phyloP scores from a whole-genome alignment of 2,329 filamentous ascomycete species.

The Beauveria australis region DNA sequence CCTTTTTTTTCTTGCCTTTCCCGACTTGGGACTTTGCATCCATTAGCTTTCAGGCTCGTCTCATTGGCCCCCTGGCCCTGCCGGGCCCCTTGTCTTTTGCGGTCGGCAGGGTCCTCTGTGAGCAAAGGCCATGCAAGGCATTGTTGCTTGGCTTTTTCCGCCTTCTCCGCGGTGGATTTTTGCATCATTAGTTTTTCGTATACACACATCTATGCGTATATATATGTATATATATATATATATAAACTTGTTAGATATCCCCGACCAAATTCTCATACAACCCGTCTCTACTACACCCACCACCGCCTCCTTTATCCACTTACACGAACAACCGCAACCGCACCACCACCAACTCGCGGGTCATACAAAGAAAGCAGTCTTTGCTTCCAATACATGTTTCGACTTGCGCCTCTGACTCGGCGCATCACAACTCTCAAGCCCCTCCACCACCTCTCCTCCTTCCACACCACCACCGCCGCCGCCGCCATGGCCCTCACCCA shows the following conservation, averaged over 20 bases:
- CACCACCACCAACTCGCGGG: neutral
- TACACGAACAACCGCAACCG: neutral
- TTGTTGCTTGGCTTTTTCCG: neutral
- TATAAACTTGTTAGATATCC: neutral
- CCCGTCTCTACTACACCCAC: neutral
- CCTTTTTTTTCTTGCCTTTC: neutral
- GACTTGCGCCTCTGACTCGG: neutral
- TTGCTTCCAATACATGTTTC: neutral
- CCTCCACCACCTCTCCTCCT: neutral
- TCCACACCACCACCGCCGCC: neutral
- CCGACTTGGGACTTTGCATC: neutral
- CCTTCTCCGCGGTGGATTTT: neutral
- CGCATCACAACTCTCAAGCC: neutral
- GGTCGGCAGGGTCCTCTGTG: neutral
- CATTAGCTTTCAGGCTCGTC: neutral
- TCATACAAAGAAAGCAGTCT: neutral
- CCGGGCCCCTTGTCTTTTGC: neutral
- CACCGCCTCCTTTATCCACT: neutral
- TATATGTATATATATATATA: neutral
- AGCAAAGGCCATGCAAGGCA: neutral
- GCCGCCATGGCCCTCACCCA: constrained; percentile 45
- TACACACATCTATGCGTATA: neutral
- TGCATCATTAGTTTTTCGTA: neutral
- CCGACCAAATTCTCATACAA: neutral
- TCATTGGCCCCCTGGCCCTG: neutral